Conservation (phyloP, 2,329 filamentous ascomycete species). For the Aspergillus luchuensis region DNA sequence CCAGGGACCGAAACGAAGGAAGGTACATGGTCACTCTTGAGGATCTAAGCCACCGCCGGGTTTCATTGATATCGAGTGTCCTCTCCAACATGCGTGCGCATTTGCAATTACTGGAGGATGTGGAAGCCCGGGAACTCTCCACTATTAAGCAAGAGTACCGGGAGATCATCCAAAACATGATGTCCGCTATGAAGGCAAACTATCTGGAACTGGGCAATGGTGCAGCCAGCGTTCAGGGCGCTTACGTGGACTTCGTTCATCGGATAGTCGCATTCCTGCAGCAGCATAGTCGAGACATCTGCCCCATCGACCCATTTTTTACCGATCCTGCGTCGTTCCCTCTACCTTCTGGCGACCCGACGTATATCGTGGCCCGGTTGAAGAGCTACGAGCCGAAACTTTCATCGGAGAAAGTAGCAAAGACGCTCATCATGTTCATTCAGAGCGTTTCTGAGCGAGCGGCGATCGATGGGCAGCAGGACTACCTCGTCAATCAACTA, state of each 20-base stretch:
- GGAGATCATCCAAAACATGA: conserved; percentile 56
- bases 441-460: conserved; percentile 62
- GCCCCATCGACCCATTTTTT: conserved; percentile 60
- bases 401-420: conserved; percentile 50
- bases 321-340: conserved; percentile 63
- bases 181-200: conserved; percentile 63
- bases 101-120: conserved; percentile 42
- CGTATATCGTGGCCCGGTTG: conserved; percentile 63
- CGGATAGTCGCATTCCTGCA: conserved; percentile 61
- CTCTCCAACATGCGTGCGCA: conserved; percentile 62
- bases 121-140: conserved; percentile 38
- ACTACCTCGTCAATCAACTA: conserved; percentile 58
- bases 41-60: conserved; percentile 57
- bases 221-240: conserved; percentile 44
- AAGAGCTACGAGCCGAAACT: conserved; percentile 61
- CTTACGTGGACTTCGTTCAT: conserved; percentile 65
- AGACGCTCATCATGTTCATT: conserved; percentile 60
- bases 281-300: conserved; percentile 60
- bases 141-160: conserved; percentile 48
- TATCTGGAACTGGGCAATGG: conserved; percentile 56
- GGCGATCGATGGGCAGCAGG: conserved; percentile 59
- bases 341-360: conserved; percentile 60
- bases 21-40: conserved; percentile 52
- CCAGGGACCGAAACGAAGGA: conserved; percentile 36
- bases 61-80: conserved; percentile 58